Conservation (phyloP, 306 rosid genomes). For the Herpetospermum pedunculosum region DNA sequence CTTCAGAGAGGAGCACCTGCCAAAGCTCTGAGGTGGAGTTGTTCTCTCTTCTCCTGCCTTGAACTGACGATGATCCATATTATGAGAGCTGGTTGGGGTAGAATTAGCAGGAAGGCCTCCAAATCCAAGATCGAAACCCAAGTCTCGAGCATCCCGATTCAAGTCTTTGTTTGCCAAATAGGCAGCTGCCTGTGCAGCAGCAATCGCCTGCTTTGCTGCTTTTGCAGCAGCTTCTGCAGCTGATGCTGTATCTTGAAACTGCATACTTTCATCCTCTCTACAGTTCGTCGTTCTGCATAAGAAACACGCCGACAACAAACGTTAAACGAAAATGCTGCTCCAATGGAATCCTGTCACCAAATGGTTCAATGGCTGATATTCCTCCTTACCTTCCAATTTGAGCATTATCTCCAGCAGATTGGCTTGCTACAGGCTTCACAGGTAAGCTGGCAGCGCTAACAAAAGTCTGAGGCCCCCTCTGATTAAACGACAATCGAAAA, state of each 20-base stretch:
- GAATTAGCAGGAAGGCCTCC: constrained; percentile 12
- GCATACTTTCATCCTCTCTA: constrained; percentile 20
- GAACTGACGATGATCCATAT: constrained; percentile 14
- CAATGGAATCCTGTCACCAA: not conserved
- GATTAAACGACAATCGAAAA: constrained; percentile 2
- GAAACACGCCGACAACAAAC: constrained; percentile 4
- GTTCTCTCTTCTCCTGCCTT: constrained; percentile 19
- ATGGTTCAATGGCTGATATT: not conserved
- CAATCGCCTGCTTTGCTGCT: constrained; percentile 71
- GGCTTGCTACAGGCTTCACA: constrained; percentile 23
- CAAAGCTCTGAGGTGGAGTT: constrained; percentile 33
- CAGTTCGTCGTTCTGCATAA: constrained; percentile 23
- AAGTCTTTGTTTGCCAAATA: constrained; percentile 58
- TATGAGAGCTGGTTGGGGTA: not conserved
- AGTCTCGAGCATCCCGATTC: constrained; percentile 22
- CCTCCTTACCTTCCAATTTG: constrained; percentile 16
- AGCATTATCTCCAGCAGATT: constrained; percentile 26
- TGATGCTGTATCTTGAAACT: constrained; percentile 44
- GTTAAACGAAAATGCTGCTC: not conserved
- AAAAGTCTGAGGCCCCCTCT: constrained; percentile 61
- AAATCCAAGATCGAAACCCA: constrained; percentile 10
- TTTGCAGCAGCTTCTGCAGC: constrained; percentile 94
- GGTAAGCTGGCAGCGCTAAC: constrained; percentile 67
- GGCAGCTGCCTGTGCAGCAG: constrained; percentile 94
- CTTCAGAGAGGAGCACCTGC: constrained; percentile 26